Conservation (phyloP, 1,284 basidiomycete species). For the Moesziomyces sp. region DNA sequence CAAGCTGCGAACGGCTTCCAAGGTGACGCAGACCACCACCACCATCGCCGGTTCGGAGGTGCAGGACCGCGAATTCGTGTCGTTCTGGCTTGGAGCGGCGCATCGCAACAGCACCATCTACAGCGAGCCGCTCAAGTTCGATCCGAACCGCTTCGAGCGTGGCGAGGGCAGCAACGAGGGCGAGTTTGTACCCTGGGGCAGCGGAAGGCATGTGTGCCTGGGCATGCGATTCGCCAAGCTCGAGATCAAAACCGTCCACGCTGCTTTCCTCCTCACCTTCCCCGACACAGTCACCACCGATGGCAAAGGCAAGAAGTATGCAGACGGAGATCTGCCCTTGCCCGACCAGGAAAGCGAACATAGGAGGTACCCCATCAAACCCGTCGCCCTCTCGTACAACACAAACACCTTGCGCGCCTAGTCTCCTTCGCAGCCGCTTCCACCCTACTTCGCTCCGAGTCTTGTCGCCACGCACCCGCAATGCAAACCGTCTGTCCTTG, state of each 20-base stretch:
- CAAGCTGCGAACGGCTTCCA: constrained; percentile 21
- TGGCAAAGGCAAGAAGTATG: constrained; percentile 9
- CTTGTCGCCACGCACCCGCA: no score
- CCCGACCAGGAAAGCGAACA: constrained; percentile 48
- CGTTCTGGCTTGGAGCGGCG: constrained; percentile 42
- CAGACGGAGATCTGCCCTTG: constrained; percentile 10
- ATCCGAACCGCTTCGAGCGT: constrained; percentile 39
- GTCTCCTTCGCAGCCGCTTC: background rate
- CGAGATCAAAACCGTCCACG: constrained; percentile 37
- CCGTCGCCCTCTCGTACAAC: constrained; percentile 24
- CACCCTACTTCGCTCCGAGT: background rate
- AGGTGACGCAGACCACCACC: constrained; percentile 21
- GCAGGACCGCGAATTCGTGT: constrained; percentile 31
- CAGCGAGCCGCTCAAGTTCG: constrained; percentile 35
- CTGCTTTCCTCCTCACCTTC: constrained; percentile 39
- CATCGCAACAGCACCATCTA: constrained; percentile 47
- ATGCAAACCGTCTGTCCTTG: no score
- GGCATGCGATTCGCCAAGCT: constrained; percentile 53
- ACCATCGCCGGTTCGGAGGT: constrained; percentile 28
- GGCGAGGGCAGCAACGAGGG: constrained; percentile 42
- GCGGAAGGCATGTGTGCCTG: constrained; percentile 45
- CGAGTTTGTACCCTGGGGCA: constrained; percentile 53
- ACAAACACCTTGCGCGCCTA: constrained; percentile 10
- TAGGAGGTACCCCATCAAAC: constrained; percentile 35
- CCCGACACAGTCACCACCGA: constrained; percentile 18